Evolutionary conservation across 345 rosid species (phyloP), one percentile per base, ranked within the genome.

Genomic region (Ailanthus altissimus): DNA sequence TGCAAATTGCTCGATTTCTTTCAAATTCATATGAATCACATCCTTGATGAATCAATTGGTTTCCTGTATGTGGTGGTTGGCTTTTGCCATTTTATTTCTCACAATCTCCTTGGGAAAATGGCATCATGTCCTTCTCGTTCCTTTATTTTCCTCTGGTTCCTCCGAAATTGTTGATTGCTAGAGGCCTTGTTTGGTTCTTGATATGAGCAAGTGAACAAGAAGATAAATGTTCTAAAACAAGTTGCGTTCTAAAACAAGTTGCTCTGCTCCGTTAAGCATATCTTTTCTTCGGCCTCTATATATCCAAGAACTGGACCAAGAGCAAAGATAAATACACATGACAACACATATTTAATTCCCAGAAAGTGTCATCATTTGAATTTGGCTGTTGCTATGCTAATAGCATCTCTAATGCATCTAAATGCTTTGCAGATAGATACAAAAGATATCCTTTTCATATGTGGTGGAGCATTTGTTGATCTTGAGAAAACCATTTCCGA

Each of bases 391-490:
- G 57, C 47, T 12, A 9, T 51, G 46, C 73, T 58, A 42, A 18
- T 53, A 40, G 14, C 5, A 21, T 75, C 47, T 77, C 32, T 14
- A 25, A 21, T 76, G 18, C 8, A 4, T 54, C 2, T 16, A 32
- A 60, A 75, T 77, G 36, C 59, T 77, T 73, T 84, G 75, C 90
- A 93, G 97, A 91, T 95, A 28, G 97, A 93, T 81, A 95, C 99
- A 67, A 95, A 90, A 84, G 91, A 95, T 80, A 95, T 95, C 78
- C 97, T 95, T 62, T 95, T 95, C 81, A 90, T 95, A 73, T 93
- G 97, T 80, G 98, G 99, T 70, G 99, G 99, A 76, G 99, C 99
- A 64, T 95, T 95, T 84, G 77, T 95, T 81, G 91, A 93, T 84
- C 94, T 93, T 54, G 98, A 95, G 43, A 95, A 90, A 85, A 95